These are phyloP conservation scores for Cladophialophora psammophila DNA, from an alignment of 2,329 filamentous ascomycete genomes.

Conservation along the genomic window DNA sequence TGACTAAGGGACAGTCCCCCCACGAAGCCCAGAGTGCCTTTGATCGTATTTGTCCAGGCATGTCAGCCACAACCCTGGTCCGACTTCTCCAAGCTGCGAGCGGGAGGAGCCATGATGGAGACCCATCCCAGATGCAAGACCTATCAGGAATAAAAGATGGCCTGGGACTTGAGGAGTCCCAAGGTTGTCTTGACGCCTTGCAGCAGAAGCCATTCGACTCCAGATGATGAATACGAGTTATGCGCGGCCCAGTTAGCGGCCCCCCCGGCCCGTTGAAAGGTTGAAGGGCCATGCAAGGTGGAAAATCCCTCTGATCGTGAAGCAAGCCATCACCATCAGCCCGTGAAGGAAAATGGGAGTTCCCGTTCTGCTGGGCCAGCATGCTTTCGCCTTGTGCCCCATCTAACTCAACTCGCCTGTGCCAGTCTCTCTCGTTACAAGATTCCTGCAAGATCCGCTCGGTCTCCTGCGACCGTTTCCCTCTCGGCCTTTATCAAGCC, in stretches of 20 bases:
- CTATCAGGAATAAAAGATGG: slow-evolving; percentile 8
- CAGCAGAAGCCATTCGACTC: slow-evolving; percentile 16
- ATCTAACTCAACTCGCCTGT: slow-evolving; percentile 23
- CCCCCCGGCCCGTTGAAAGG: slow-evolving; percentile 18
- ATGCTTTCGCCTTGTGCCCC: slow-evolving; percentile 14
- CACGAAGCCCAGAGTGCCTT: slow-evolving; percentile 17
- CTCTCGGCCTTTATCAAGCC: slow-evolving; percentile 25
- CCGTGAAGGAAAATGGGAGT: not conserved
- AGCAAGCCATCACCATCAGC: slow-evolving; percentile 25
- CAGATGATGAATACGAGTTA: slow-evolving; percentile 31
- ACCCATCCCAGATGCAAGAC: slow-evolving; percentile 15
- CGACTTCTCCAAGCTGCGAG: slow-evolving; percentile 22
- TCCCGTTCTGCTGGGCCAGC: slow-evolving; percentile 1
- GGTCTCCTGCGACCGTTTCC: slow-evolving; percentile 26
- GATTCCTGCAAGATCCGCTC: slow-evolving; percentile 32
- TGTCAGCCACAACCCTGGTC: slow-evolving; percentile 25
- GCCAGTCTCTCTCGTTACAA: slow-evolving; percentile 26
- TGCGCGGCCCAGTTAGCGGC: slow-evolving; percentile 28
- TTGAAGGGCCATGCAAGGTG: slow-evolving; percentile 11
- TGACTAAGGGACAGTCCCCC: slow-evolving; percentile 10
- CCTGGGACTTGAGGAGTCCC: slow-evolving; percentile 12
- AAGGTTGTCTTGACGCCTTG: slow-evolving; percentile 15
- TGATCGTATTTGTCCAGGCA: slow-evolving; percentile 9
- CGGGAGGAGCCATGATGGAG: slow-evolving; percentile 31
- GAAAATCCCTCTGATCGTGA: slow-evolving; percentile 15